A percentile compares a stretch with the other conserved stretches of the same genome.
Conservation (phyloP, 1,284 basidiomycete species). For the Fomitopsis palustris region DNA sequence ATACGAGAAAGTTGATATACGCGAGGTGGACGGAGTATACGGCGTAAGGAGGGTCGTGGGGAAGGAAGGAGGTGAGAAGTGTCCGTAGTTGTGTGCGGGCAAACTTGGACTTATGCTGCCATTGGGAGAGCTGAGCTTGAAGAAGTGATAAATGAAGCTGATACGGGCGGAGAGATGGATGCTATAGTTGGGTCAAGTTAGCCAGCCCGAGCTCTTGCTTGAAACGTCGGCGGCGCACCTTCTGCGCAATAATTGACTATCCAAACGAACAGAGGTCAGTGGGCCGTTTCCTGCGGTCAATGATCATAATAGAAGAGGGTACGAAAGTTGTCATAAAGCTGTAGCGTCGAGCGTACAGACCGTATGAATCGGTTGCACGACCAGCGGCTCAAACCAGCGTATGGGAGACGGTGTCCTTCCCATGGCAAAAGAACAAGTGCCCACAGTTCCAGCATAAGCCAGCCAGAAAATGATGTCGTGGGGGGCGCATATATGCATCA, state of each 20-base stretch:
- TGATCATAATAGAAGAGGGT: too few relatives aligned
- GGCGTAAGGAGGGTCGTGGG: slow-evolving; percentile 46
- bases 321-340: too few relatives aligned
- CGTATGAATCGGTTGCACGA: too few relatives aligned
- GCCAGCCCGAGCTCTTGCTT: background rate
- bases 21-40: slow-evolving; percentile 54
- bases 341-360: too few relatives aligned
- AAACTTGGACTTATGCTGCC: slow-evolving; percentile 54
- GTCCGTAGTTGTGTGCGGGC: slow-evolving; percentile 53
- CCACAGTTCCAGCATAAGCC: too few relatives aligned
- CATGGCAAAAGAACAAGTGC: too few relatives aligned
- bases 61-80: slow-evolving; percentile 44
- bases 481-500: background rate
- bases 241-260: slow-evolving; percentile 60
- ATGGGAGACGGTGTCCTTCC: too few relatives aligned
- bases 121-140: slow-evolving; percentile 52
- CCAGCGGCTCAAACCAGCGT: too few relatives aligned
- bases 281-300: too few relatives aligned
- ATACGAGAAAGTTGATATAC: slow-evolving; percentile 42
- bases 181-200: slow-evolving; percentile 31
- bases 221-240: slow-evolving; percentile 34
- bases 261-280: background rate
- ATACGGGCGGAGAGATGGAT: slow-evolving; percentile 58
- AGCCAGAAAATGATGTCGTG: background rate
- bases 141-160: slow-evolving; percentile 55